A percentile compares a stretch with the other conserved stretches of the same genome.
phyloP scores from a whole-genome alignment of 2,329 filamentous ascomycete species.

The Monilinia vaccinii-corymbosi region DNA sequence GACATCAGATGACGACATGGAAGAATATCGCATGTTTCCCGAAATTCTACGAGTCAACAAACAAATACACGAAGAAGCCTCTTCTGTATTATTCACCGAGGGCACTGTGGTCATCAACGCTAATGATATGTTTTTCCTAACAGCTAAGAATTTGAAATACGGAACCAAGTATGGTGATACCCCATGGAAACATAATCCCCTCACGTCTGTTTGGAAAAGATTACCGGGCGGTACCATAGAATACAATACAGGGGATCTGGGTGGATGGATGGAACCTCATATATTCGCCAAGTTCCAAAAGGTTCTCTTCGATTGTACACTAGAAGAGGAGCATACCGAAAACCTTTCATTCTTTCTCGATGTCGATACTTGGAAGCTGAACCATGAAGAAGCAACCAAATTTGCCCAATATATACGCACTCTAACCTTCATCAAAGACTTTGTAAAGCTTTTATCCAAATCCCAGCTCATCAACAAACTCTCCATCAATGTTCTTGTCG shows the following conservation, averaged over 20 bases:
- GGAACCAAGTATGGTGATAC: not conserved
- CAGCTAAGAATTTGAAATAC: not conserved
- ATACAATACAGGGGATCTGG: constrained; percentile 1
- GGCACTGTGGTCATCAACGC: constrained; percentile 10
- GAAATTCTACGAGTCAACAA: constrained; percentile 13
- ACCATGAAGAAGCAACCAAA: not conserved
- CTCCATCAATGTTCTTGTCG: constrained; percentile 12
- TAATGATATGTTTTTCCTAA: constrained; percentile 16
- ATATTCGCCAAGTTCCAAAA: constrained; percentile 17
- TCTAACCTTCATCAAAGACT: constrained; percentile 13
- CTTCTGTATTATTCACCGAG: constrained; percentile 12
- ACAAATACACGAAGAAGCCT: constrained; percentile 16
- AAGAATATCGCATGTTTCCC: constrained; percentile 5
- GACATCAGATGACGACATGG: not conserved
- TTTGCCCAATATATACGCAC: constrained; percentile 6
- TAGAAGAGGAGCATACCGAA: not conserved
- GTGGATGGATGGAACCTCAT: constrained; percentile 17
- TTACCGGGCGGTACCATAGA: not conserved
- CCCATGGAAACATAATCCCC: constrained; percentile 15
- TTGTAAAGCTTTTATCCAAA: constrained; percentile 14
- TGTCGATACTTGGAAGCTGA: constrained; percentile 7
- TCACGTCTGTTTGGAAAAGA: constrained; percentile 3
- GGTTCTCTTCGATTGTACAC: constrained; percentile 12
- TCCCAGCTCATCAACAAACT: constrained; percentile 9
- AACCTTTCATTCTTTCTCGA: constrained; percentile 12